These are phyloP conservation scores for Striga asiatica DNA, from an alignment of 257 asterid species.

Conservation along the genomic window DNA sequence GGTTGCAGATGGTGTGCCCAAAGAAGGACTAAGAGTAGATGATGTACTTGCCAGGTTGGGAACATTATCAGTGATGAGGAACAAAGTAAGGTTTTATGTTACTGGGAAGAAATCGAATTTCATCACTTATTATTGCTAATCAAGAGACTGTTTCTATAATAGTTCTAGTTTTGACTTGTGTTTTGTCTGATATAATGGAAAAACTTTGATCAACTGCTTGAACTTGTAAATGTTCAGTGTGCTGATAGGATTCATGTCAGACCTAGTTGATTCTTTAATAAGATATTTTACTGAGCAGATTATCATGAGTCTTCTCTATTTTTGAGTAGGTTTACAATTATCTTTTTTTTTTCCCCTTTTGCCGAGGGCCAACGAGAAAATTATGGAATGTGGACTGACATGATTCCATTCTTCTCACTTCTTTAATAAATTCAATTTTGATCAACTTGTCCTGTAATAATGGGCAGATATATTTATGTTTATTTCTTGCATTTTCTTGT, in stretches of 20 bases:
- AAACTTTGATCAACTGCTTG: constrained; percentile 8
- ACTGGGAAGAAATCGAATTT: neutral
- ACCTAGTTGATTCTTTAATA: neutral
- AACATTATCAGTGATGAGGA: constrained; percentile 50
- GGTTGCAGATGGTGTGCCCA: constrained; percentile 92
- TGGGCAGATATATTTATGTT: neutral
- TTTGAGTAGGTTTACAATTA: neutral
- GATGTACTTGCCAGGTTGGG: constrained; percentile 89
- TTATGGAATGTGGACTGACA: neutral
- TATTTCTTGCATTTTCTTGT: constrained; percentile 1
- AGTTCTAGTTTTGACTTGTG: constrained; percentile 7
- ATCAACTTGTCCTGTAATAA: neutral
- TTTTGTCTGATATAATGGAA: constrained; percentile 3
- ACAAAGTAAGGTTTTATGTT: constrained; percentile 49
- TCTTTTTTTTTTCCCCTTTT: too few relatives aligned
- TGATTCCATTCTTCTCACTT: neutral
- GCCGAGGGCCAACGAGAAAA: neutral
- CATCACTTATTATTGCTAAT: neutral
- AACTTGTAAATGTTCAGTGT: constrained; percentile 7
- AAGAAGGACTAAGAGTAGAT: constrained; percentile 80
- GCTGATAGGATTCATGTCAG: constrained; percentile 7
- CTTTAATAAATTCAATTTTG: neutral
- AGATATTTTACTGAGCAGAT: neutral
- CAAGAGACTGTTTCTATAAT: neutral
- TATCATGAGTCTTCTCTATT: neutral